Evolutionary conservation across 495 filamentous ascomycete species (phyloP).

Genomic region (Aspergillus diversus): DNA sequence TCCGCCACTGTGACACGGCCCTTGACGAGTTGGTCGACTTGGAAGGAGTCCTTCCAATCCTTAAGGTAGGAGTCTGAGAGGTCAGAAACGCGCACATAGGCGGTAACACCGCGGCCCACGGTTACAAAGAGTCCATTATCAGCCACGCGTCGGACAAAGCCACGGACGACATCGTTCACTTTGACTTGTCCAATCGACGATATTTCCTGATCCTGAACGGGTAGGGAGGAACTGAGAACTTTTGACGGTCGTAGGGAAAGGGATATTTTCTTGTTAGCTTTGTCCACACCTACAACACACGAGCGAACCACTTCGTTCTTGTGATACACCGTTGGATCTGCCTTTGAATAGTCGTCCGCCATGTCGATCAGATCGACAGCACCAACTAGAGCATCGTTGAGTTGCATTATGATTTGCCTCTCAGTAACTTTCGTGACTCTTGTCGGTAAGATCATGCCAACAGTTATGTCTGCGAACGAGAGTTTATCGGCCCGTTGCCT

Average conservation of each 20-base stretch:
- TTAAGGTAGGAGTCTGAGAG: conserved; percentile 90
- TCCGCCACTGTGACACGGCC: conserved; percentile 78
- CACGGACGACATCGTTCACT: conserved; percentile 78
- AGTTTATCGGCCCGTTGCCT: conserved; percentile 59
- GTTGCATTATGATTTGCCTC: conserved; percentile 77
- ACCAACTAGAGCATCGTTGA: conserved; percentile 74
- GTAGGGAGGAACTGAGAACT: conserved; percentile 81
- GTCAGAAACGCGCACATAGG: conserved; percentile 80
- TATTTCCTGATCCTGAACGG: conserved; percentile 82
- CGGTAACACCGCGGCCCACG: conserved; percentile 77
- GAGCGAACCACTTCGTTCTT: conserved; percentile 88
- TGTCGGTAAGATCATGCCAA: conserved; percentile 78
- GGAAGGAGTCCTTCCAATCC: conserved; percentile 91
- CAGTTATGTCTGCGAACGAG: conserved; percentile 67
- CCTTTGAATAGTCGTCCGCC: conserved; percentile 79
- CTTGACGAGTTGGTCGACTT: conserved; percentile 84
- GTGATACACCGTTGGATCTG: conserved; percentile 65
- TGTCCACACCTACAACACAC: conserved; percentile 78
- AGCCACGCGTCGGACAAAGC: conserved; percentile 84
- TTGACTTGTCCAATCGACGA: conserved; percentile 68
- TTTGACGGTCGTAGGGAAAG: conserved; percentile 86
- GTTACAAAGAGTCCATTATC: conserved; percentile 86
- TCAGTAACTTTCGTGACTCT: conserved; percentile 87
- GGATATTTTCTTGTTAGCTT: conserved; percentile 76
- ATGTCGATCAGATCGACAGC: conserved; percentile 78